phyloP scores from a whole-genome alignment of 768 basidiomycete species.

The Lactarius akahatsu region DNA sequence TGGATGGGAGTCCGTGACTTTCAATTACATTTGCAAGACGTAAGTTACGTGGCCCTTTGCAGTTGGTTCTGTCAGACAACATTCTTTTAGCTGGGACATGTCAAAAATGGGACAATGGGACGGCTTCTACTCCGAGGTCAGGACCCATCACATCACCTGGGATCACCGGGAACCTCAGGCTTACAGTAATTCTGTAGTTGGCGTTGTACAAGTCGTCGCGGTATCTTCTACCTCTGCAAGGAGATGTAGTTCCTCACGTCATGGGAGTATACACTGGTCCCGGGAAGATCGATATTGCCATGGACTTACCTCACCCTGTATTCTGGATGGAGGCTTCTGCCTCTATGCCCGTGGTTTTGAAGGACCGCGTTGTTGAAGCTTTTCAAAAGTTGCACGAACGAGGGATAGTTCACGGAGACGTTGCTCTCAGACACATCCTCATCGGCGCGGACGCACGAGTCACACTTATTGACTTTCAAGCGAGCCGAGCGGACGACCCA shows the following conservation, averaged over 20 bases:
- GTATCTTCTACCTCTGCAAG: conserved; percentile 53
- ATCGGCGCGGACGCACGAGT: conserved; percentile 49
- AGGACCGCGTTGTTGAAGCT: conserved; percentile 51
- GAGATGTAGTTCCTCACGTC: conserved; percentile 50
- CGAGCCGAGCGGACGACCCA: conserved; percentile 37
- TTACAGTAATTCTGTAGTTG: conserved; percentile 39
- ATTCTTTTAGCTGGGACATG: conserved; percentile 36
- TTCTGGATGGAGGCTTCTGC: conserved; percentile 64
- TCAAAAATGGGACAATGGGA: conserved; percentile 38
- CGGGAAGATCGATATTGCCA: conserved; percentile 43
- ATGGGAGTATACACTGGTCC: conserved; percentile 48
- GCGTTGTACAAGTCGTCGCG: conserved; percentile 48
- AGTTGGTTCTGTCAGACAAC: neutral
- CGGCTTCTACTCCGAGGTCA: conserved; percentile 44
- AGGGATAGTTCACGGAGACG: conserved; percentile 38
- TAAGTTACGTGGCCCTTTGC: conserved; percentile 1
- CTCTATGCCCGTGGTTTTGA: conserved; percentile 55
- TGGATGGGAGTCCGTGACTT: neutral
- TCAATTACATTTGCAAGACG: conserved; percentile 27
- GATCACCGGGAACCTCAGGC: conserved; percentile 15
- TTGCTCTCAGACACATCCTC: conserved; percentile 46
- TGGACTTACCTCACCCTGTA: conserved; percentile 55
- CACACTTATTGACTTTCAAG: conserved; percentile 52
- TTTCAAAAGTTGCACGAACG: conserved; percentile 43
- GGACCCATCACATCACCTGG: conserved; percentile 14